A percentile compares a stretch with the other conserved stretches of the same genome.
These are phyloP conservation scores for Talaromyces albobiverticillius DNA, from an alignment of 2,329 filamentous ascomycete genomes.

Conservation along the genomic window DNA sequence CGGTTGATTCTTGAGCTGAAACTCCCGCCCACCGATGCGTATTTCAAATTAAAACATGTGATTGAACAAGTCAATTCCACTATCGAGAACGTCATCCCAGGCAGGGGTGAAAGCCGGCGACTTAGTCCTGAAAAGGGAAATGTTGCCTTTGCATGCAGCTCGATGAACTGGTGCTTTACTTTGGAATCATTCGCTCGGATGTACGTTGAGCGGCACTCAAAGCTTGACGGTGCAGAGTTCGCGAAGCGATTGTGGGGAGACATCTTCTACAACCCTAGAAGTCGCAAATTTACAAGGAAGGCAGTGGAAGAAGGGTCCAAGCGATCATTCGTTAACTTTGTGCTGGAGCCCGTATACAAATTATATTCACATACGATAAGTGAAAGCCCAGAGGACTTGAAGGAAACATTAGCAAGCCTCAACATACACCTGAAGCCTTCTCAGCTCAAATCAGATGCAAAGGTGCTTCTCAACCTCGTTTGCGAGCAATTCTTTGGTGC, in stretches of 20 bases:
- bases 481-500: conserved; percentile 95
- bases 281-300: conserved; percentile 88
- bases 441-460: conserved; percentile 86
- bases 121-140: conserved; percentile 96
- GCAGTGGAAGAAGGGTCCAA: conserved; percentile 74
- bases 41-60: conserved; percentile 99
- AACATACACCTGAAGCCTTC: conserved; percentile 88
- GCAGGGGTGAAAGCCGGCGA: conserved; percentile 72
- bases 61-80: conserved; percentile 96
- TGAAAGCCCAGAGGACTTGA: conserved; percentile 80
- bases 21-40: conserved; percentile 89
- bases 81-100: conserved; percentile 83
- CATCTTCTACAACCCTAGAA: conserved; percentile 89
- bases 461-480: conserved; percentile 80
- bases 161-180: conserved; percentile 96
- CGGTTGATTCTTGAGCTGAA: conserved; percentile 91
- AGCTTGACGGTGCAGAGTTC: conserved; percentile 79
- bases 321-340: conserved; percentile 88
- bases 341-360: conserved; percentile 97
- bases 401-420: conserved; percentile 70
- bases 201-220: conserved; percentile 86
- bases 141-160: conserved; percentile 91
- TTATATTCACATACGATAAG: conserved; percentile 93
- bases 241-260: conserved; percentile 88
- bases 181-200: conserved; percentile 91